Conservation (phyloP, 805 yeast genomes). For the Cyberlindnera mississippiensis region DNA sequence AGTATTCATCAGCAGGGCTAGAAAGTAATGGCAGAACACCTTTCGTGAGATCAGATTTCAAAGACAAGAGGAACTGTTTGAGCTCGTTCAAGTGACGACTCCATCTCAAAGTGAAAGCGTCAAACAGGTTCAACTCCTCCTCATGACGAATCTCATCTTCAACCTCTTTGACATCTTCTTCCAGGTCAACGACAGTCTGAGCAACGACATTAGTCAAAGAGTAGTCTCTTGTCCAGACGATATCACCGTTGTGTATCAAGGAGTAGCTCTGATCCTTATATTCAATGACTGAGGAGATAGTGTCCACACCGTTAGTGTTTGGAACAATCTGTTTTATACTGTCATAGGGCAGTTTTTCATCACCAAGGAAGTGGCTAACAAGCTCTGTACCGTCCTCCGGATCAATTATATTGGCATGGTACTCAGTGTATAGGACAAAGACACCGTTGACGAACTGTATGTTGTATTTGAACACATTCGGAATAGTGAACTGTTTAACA, state of each 20-base stretch:
- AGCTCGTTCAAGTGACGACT: conserved; percentile 26
- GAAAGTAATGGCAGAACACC: too few species aligned
- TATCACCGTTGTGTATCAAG: conserved; percentile 9
- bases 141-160: conserved; percentile 31
- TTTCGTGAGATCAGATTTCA: too few species aligned
- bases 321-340: conserved; percentile 6
- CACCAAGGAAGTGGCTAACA: conserved; percentile 17
- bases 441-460: conserved; percentile 16
- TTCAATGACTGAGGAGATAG: conserved; percentile 13
- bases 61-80: conserved; percentile 8
- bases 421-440: conserved; percentile 23
- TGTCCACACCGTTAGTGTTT: conserved; percentile 15
- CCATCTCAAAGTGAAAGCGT: conserved; percentile 33
- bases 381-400: conserved; percentile 25
- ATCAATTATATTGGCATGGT: conserved; percentile 22
- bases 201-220: conserved; percentile 37
- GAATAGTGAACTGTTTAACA: conserved; percentile 17
- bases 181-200: conserved; percentile 29
- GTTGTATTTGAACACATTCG: conserved; percentile 22
- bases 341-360: conserved; percentile 12
- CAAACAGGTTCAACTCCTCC: conserved; percentile 25
- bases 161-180: conserved; percentile 20
- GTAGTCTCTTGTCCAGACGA: conserved; percentile 42
- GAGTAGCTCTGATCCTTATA: conserved; percentile 13
- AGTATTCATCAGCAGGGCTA: conserved; percentile 27